These are phyloP conservation scores for Terfezia boudieri DNA, from an alignment of 495 filamentous ascomycete species.

Conservation along the genomic window DNA sequence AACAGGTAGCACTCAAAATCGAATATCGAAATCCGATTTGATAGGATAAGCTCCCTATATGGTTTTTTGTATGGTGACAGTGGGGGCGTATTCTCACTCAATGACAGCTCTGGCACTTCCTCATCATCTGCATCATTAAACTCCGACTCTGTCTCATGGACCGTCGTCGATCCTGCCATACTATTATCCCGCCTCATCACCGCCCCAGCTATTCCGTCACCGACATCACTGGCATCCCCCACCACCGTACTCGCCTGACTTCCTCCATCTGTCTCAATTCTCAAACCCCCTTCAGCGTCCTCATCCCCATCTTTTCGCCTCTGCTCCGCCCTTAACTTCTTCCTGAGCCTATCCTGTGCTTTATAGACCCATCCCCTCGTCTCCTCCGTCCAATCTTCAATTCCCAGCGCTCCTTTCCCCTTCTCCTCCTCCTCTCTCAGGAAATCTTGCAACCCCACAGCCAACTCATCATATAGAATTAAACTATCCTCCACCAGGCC, in stretches of 20 bases:
- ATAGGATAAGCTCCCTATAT: constrained; percentile 78
- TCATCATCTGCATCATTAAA: constrained; percentile 21
- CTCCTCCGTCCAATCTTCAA: constrained; percentile 17
- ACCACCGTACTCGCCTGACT: neutral
- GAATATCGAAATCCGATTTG: constrained; percentile 93
- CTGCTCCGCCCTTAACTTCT: constrained; percentile 6
- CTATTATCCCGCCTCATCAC: too few relatives aligned
- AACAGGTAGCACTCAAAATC: constrained; percentile 93
- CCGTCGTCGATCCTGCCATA: neutral
- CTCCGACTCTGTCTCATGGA: neutral
- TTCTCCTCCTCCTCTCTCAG: constrained; percentile 39
- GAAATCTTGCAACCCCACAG: constrained; percentile 59
- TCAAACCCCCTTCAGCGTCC: neutral
- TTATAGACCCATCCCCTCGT: constrained; percentile 18
- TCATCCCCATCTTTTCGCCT: constrained; percentile 3
- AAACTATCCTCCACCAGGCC: constrained; percentile 89
- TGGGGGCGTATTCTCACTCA: constrained; percentile 15
- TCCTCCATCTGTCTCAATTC: neutral
- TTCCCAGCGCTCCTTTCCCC: constrained; percentile 4
- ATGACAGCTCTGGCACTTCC: neutral
- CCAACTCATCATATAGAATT: constrained; percentile 78
- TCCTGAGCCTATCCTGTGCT: constrained; percentile 5
- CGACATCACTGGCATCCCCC: neutral
- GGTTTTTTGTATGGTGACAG: constrained; percentile 57
- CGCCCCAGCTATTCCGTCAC: neutral